These are phyloP conservation scores for Leptoxyphium fumago DNA, from an alignment of 2,329 filamentous ascomycete species.

Conservation along the genomic window DNA sequence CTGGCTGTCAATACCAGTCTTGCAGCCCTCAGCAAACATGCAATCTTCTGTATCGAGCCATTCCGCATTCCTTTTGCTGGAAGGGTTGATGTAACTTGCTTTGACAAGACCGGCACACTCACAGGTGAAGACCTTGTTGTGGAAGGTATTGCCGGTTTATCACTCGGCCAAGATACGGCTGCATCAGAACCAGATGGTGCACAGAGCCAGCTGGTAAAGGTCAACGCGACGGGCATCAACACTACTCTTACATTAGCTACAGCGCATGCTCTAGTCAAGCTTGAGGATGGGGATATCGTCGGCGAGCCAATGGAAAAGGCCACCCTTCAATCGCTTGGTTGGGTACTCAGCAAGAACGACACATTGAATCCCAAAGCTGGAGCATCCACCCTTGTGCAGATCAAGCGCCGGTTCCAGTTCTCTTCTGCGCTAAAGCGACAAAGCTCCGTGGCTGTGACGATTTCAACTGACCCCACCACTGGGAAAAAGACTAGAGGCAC, in stretches of 20 bases:
- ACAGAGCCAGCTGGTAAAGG: constrained; percentile 61
- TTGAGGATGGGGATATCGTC: constrained; percentile 93
- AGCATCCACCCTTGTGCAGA: constrained; percentile 61
- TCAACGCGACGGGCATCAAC: constrained; percentile 56
- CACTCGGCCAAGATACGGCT: constrained; percentile 52
- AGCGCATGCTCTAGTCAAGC: constrained; percentile 85
- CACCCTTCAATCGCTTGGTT: constrained; percentile 75
- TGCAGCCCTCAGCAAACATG: constrained; percentile 82
- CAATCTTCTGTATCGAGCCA: constrained; percentile 97
- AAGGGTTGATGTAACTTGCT: constrained; percentile 89
- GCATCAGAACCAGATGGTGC: constrained; percentile 60
- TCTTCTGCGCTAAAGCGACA: constrained; percentile 92
- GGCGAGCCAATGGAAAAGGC: constrained; percentile 99
- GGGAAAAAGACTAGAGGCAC: constrained; percentile 69
- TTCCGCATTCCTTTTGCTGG: constrained; percentile 96
- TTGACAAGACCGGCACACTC: constrained; percentile 94
- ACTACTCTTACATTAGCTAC: constrained; percentile 89
- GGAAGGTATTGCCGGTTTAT: constrained; percentile 85
- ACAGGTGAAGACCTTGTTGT: constrained; percentile 95
- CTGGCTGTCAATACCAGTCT: constrained; percentile 95
- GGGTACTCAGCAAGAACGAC: constrained; percentile 84
- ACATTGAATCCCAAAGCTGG: constrained; percentile 56
- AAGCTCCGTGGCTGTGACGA: constrained; percentile 78
- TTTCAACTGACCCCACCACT: constrained; percentile 54
- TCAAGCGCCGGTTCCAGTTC: constrained; percentile 96